Evolutionary conservation across 2,329 filamentous ascomycete species (phyloP), one percentile per base, ranked within the genome.

Genomic region (Microcyclosporella mali): DNA sequence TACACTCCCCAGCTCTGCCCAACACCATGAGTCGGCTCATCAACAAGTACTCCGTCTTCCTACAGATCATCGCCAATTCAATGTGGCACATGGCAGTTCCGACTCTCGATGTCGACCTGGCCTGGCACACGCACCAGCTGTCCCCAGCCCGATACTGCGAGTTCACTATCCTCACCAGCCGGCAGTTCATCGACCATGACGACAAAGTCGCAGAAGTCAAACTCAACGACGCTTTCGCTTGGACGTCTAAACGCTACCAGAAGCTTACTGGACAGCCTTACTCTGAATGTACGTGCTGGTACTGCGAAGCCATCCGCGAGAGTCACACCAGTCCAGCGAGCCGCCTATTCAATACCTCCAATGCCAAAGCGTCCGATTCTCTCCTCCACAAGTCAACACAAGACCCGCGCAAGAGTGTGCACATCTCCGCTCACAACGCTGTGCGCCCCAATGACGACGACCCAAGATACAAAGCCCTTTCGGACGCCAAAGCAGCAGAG

Each of bases 41-140:
- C 3, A 57, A 56, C 2, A 88, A 85, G 58, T 86, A 86, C 55
- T 36, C 65, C 2, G 74, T 81, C 3, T 88, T 86, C 63, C 66
- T 84, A 12, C 37, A 52, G 0, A 73, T 88, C 50, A 81, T 87
- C 62, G 62, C 63, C 1, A 47, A 57, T 0, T 54, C 78, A 33
- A 70, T 71, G 0, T 52, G 47, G 0, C 60, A 72, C 3, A 66
- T 76, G 11, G 75, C 71, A 0, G 84, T 88, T 1, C 84, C 84
- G 0, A 88, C 84, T 0, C 69, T 88, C 0, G 85, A 88, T 50
- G 72, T 88, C 4, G 84, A 88, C 57, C 68, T 88, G 0, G 83
- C 77, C 0, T 88, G 84, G 84, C 87, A 94, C 59, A 90, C 85
- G 0, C 85, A 90, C 56, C 84, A 90, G 59, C 75, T 90, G 2